These are phyloP conservation scores for Schwanniomyces polymorphus DNA, from an alignment of 805 yeast species.

Conservation along the genomic window DNA sequence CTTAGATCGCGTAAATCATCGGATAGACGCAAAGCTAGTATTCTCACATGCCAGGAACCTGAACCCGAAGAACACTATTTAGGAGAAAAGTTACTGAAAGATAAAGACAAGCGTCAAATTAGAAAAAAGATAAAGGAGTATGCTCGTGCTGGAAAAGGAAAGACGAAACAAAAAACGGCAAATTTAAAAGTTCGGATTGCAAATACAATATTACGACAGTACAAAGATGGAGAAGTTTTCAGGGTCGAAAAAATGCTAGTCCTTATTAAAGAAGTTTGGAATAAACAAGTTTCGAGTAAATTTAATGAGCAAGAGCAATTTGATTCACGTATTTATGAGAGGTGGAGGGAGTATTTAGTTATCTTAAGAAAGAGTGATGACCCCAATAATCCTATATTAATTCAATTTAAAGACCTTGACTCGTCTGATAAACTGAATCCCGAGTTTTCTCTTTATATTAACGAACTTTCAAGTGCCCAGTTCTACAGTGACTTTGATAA, in stretches of 20 bases:
- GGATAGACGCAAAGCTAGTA: neutral
- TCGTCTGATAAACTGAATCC: conserved; percentile 28
- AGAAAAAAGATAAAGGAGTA: conserved; percentile 20
- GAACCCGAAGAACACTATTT: neutral
- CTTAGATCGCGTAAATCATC: neutral
- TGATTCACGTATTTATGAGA: conserved; percentile 58
- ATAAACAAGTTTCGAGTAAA: conserved; percentile 9
- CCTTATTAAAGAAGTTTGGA: conserved; percentile 46
- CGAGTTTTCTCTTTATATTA: conserved; percentile 16
- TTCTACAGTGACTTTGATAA: conserved; percentile 72
- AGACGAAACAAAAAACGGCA: conserved; percentile 13
- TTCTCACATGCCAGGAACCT: neutral
- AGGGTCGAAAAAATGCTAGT: conserved; percentile 71
- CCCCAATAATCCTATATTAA: conserved; percentile 48
- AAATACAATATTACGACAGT: conserved; percentile 24
- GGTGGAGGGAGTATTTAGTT: conserved; percentile 80
- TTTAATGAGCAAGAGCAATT: conserved; percentile 52
- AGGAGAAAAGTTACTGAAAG: neutral
- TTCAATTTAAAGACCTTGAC: conserved; percentile 60
- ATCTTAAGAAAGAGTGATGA: conserved; percentile 67
- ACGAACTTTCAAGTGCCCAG: conserved; percentile 30
- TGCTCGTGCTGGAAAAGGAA: conserved; percentile 23
- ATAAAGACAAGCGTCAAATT: conserved; percentile 4
- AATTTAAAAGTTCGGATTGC: conserved; percentile 19
- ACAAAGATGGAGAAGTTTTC: conserved; percentile 60